phyloP scores from a whole-genome alignment of 331 rosid genomes.

The Rhamnella rubrinervis region DNA sequence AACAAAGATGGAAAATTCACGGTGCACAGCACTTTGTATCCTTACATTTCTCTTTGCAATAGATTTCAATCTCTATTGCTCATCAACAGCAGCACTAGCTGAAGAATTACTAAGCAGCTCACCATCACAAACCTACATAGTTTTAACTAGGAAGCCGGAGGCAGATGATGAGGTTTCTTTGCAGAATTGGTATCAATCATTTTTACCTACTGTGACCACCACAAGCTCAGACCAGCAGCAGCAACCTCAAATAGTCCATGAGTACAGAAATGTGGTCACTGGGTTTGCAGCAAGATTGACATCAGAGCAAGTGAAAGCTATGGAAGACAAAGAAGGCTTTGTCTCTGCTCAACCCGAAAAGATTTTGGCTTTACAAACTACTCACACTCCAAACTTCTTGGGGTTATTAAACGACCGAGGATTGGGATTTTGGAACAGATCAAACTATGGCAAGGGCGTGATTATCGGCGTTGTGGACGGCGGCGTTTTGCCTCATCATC shows the following conservation, averaged over 20 bases:
- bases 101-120: too few species aligned
- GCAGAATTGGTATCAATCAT: conserved; percentile 26
- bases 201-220: not conserved
- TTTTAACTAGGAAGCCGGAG: not conserved
- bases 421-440: conserved; percentile 40
- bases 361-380: conserved; percentile 45
- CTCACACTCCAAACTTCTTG: conserved; percentile 57
- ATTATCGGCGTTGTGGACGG: conserved; percentile 60
- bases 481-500: conserved; percentile 53
- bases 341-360: conserved; percentile 38
- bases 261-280: conserved; percentile 35
- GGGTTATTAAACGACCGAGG: conserved; percentile 38
- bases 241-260: conserved; percentile 26
- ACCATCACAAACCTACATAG: too few species aligned
- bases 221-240: not conserved
- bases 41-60: too few species aligned
- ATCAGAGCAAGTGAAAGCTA: conserved; percentile 41
- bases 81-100: too few species aligned
- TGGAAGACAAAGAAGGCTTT: conserved; percentile 43
- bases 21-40: too few species aligned
- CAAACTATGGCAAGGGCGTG: conserved; percentile 51
- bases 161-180: not conserved
- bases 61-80: too few species aligned
- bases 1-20: too few species aligned
- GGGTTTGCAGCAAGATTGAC: conserved; percentile 59